phyloP scores from a whole-genome alignment of 305 asterid species.

The Fraxinus sp. region DNA sequence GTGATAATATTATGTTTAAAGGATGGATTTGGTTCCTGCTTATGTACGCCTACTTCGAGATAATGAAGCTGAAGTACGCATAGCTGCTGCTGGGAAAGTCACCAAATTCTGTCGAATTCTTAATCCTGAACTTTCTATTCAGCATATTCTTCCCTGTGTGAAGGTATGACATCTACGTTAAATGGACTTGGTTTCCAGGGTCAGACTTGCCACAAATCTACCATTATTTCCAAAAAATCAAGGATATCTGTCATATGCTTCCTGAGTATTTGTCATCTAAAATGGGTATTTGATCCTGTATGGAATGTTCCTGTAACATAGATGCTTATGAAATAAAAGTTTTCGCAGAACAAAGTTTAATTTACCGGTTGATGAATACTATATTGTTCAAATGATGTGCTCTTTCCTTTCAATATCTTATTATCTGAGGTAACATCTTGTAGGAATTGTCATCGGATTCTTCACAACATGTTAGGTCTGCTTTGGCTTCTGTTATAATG shows the following conservation, averaged over 20 bases:
- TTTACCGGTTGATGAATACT: slow-evolving; percentile 17
- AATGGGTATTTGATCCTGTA: background rate
- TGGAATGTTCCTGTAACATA: background rate
- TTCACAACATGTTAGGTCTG: slow-evolving; percentile 90
- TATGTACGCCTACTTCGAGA: slow-evolving; percentile 91
- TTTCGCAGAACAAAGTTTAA: background rate
- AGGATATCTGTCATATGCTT: background rate
- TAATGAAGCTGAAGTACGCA: slow-evolving; percentile 94
- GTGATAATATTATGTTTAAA: slow-evolving; percentile 27
- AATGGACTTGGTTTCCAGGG: background rate
- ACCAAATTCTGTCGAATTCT: slow-evolving; percentile 83
- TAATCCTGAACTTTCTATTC: slow-evolving; percentile 78
- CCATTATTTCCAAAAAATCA: background rate
- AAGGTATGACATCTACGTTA: slow-evolving; percentile 45
- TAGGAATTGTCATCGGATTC: slow-evolving; percentile 93
- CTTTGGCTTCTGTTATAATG: slow-evolving; percentile 90
- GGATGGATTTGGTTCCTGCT: slow-evolving; percentile 95
- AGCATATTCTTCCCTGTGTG: slow-evolving; percentile 96
- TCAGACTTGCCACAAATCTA: background rate
- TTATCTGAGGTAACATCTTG: slow-evolving; percentile 26
- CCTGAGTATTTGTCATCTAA: background rate
- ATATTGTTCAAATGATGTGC: slow-evolving; percentile 13
- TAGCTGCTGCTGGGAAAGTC: slow-evolving; percentile 95
- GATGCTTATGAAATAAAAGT: background rate
- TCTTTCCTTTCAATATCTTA: slow-evolving; percentile 9